Base-by-base conservation (phyloP, 202 grass and related monocot genomes). In the Musa balbisiana region DNA sequence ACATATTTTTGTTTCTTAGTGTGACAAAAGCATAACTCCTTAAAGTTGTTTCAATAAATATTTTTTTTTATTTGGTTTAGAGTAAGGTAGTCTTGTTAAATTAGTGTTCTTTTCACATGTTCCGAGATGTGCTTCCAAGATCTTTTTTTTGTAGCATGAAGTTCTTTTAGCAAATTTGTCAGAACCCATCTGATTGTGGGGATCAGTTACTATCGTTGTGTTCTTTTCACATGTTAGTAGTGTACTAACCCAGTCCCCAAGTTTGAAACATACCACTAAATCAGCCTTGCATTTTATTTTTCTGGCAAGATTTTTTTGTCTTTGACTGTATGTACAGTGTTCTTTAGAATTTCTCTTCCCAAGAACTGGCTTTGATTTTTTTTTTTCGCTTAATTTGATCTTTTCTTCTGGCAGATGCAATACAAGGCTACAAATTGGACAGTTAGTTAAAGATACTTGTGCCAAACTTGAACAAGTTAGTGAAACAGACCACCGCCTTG, bases 401-500 rank as follows among this genome's bases (percentile, higher is more conserved):
- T 55, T 9, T 17, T 50, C 51, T 70, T 33, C 27, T 51, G 49
- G 49, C 49, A 70, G 50, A 22, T 53, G 51, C 11, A 74, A 74
- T 58, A 10, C 25, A 29, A 74, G 72, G 53, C 10, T 55, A 74
- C 72, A 74, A 12, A 74, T 74, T 56, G 52, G 23, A 15, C 72
- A 74, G 53, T 74, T 74, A 19, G 52, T 74, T 54, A 74, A 74
- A 74, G 72, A 55, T 29, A 74, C 72, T 29, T 74, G 52, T 16
- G 23, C 23, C 8, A 74, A 74, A 58, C 72, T 74, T 74, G 56
- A 74, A 74, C 72, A 58, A 74, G 72, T 52, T 56, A 74, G 72
- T 56, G 72, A 74, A 58, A 26, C 72, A 74, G 72, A 74, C 10
- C 72, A 74, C 9, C 72, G 1, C 3, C 22, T 9, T 29, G 72